Evolutionary conservation across 208 protist genomes (phyloP).

Genomic region (Leishmania major): DNA sequence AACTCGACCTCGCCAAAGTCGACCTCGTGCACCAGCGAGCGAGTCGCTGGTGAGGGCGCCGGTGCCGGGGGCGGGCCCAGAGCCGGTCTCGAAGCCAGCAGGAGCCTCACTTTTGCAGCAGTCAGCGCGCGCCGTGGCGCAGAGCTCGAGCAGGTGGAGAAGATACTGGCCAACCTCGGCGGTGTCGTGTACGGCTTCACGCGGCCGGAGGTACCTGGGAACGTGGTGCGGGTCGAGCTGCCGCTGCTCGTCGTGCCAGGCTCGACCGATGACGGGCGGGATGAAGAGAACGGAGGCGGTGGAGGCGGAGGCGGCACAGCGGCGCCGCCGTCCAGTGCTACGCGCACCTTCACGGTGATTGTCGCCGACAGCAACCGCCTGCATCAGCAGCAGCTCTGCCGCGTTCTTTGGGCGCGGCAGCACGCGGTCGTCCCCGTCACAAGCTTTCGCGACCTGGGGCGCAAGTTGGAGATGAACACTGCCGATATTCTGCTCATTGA

Average conservation of each 20-base stretch:
- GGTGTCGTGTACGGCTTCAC: conserved; percentile 70
- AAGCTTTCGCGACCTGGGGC: conserved; percentile 71
- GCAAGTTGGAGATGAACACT: conserved; percentile 57
- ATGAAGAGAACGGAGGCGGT: conserved; percentile 22
- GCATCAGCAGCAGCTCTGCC: conserved; percentile 71
- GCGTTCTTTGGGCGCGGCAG: conserved; percentile 79
- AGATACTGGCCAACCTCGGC: conserved; percentile 57
- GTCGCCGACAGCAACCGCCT: conserved; percentile 73
- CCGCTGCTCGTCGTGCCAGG: conserved; percentile 79
- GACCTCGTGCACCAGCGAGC: neutral
- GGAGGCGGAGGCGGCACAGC: conserved; percentile 1
- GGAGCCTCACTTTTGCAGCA: neutral
- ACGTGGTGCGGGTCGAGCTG: conserved; percentile 69
- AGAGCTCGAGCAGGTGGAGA: conserved; percentile 41
- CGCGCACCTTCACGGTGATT: conserved; percentile 67
- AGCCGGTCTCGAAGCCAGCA: neutral
- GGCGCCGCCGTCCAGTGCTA: conserved; percentile 8
- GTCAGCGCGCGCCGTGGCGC: conserved; percentile 20
- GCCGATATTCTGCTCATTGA: conserved; percentile 85
- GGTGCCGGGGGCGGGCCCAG: conserved; percentile 1
- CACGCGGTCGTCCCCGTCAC: conserved; percentile 86
- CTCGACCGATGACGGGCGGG: conserved; percentile 38
- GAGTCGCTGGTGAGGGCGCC: neutral
- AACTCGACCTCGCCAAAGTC: conserved; percentile 1
- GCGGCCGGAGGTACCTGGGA: conserved; percentile 50